These are phyloP conservation scores for Colletotrichum chrysophilum DNA, from an alignment of 2,329 filamentous ascomycete genomes.

Conservation along the genomic window DNA sequence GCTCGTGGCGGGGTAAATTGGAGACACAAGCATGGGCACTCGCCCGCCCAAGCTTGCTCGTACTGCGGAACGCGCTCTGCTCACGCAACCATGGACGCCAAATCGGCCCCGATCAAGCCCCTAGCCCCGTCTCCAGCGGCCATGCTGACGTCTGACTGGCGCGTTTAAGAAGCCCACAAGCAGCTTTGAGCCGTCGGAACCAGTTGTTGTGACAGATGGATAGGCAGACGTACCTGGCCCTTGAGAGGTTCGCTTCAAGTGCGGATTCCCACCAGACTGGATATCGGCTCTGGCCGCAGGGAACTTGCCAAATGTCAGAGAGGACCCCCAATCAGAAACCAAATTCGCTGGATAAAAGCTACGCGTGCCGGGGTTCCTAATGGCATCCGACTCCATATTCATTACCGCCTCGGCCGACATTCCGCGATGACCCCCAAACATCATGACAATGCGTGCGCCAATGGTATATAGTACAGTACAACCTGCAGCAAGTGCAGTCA, in stretches of 20 bases:
- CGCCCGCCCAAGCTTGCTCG: neutral
- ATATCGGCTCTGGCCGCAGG: neutral
- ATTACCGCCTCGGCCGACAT: neutral
- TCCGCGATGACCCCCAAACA: constrained; percentile 4
- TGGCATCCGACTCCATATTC: neutral
- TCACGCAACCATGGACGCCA: neutral
- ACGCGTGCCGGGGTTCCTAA: neutral
- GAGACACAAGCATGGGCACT: neutral
- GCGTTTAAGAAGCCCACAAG: neutral
- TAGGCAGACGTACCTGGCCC: neutral
- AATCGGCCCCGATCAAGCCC: neutral
- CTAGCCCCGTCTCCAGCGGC: neutral
- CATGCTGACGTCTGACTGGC: constrained; percentile 4
- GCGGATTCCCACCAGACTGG: neutral
- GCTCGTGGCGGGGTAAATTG: constrained; percentile 22
- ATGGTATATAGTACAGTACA: constrained; percentile 10
- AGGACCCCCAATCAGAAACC: neutral
- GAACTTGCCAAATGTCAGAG: neutral
- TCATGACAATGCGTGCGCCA: neutral
- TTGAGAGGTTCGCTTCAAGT: constrained; percentile 5
- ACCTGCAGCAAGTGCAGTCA: constrained; percentile 9
- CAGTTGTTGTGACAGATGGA: neutral
- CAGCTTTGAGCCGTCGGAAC: neutral
- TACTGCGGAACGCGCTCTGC: neutral
- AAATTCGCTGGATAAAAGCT: neutral